Conservation (phyloP, 441 rosid species). For the Biscutella laevigata region DNA sequence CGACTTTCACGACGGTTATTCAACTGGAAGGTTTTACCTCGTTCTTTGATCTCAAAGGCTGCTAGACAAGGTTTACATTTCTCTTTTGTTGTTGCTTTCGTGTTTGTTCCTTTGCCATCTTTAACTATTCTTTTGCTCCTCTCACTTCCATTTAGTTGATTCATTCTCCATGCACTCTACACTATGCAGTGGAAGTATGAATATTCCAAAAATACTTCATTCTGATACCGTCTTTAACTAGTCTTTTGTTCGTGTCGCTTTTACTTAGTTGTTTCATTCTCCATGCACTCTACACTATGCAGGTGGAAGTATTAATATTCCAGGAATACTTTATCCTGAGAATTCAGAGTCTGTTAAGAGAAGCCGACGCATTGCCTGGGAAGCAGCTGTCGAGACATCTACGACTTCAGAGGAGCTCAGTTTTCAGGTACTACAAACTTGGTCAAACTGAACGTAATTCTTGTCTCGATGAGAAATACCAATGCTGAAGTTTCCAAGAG, state of each 20-base stretch:
- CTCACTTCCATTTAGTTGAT: slow-evolving; percentile 25
- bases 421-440: slow-evolving; percentile 47
- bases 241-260: too few species aligned
- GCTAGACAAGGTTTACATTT: slow-evolving; percentile 80
- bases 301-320: too few species aligned
- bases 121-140: neutral
- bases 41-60: slow-evolving; percentile 59
- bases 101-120: neutral
- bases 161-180: slow-evolving; percentile 28
- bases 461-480: neutral
- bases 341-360: slow-evolving; percentile 79
- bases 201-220: too few species aligned
- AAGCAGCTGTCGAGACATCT: slow-evolving; percentile 91
- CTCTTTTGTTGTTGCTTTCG: slow-evolving; percentile 22
- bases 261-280: too few species aligned
- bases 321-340: slow-evolving; percentile 78
- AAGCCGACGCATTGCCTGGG: slow-evolving; percentile 71
- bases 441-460: slow-evolving; percentile 8
- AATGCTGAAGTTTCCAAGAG: slow-evolving; percentile 1
- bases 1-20: slow-evolving; percentile 61
- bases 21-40: slow-evolving; percentile 81
- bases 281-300: too few species aligned
- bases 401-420: slow-evolving; percentile 73
- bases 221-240: too few species aligned
- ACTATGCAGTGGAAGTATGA: slow-evolving; percentile 62